A percentile compares a stretch with the other conserved stretches of the same genome.
These are phyloP conservation scores for Acacia confusa DNA, from an alignment of 306 rosid genomes.

Conservation along the genomic window DNA sequence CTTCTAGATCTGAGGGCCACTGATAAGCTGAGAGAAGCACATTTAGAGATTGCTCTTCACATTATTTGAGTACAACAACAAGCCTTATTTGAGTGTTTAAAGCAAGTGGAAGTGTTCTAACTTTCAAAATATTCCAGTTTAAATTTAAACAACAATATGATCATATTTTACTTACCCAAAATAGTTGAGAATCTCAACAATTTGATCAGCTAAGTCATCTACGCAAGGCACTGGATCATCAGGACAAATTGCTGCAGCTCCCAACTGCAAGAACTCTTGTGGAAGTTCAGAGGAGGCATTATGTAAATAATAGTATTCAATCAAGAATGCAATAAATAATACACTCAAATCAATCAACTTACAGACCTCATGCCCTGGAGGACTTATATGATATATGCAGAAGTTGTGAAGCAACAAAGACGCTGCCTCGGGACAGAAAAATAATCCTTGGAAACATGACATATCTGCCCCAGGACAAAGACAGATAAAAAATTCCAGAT, in stretches of 20 bases:
- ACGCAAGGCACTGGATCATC: slow-evolving; percentile 67
- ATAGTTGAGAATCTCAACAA: slow-evolving; percentile 78
- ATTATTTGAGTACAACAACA: background rate
- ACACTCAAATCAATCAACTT: slow-evolving; percentile 35
- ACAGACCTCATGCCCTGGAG: slow-evolving; percentile 98
- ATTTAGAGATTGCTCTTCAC: background rate
- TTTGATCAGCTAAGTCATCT: slow-evolving; percentile 90
- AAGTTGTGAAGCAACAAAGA: slow-evolving; percentile 94
- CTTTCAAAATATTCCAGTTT: background rate
- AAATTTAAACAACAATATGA: background rate
- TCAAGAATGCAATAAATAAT: slow-evolving; percentile 17
- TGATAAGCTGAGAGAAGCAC: slow-evolving; percentile 7
- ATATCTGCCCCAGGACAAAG: slow-evolving; percentile 55
- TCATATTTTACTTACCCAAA: slow-evolving; percentile 56
- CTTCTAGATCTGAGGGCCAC: background rate
- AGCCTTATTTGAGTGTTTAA: slow-evolving; percentile 5
- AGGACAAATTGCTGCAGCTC: slow-evolving; percentile 78
- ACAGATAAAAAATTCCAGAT: slow-evolving; percentile 17
- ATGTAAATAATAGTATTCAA: slow-evolving; percentile 57
- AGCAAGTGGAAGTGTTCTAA: background rate
- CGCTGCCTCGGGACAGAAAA: slow-evolving; percentile 92
- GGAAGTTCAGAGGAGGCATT: slow-evolving; percentile 59
- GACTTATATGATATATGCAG: slow-evolving; percentile 91
- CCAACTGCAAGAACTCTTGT: slow-evolving; percentile 92
- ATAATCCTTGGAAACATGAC: slow-evolving; percentile 95